A percentile compares a stretch with the other conserved stretches of the same genome.
phyloP scores from a whole-genome alignment of 2,329 filamentous ascomycete genomes.

The Aspergillus uvarum region DNA sequence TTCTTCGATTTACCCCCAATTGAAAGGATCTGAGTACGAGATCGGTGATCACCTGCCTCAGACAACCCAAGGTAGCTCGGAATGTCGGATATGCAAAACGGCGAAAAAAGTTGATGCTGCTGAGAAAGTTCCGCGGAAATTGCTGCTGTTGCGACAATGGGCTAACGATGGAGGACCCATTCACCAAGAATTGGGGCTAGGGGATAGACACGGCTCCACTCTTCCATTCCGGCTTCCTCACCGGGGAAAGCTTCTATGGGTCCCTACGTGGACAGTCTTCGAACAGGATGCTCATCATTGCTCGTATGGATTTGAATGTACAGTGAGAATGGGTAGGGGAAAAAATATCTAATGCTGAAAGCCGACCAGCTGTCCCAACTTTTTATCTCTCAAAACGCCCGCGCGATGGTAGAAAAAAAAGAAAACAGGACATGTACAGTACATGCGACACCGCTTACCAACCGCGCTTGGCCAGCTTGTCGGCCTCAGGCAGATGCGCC shows the following conservation, averaged over 20 bases:
- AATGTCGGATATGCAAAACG: no score
- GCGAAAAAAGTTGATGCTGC: no score
- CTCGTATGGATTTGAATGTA: constrained; percentile 13
- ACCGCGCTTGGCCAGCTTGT: constrained; percentile 82
- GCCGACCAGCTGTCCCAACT: constrained; percentile 9
- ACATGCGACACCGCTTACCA: constrained; percentile 59
- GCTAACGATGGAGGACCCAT: background rate
- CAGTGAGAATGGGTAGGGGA: constrained; percentile 1
- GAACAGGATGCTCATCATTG: constrained; percentile 16
- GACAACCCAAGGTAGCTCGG: background rate
- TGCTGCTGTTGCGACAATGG: background rate
- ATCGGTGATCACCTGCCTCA: background rate
- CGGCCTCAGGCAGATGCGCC: constrained; percentile 69
- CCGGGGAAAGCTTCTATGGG: background rate
- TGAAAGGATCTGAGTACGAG: background rate
- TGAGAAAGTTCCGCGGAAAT: background rate
- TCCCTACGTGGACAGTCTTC: background rate
- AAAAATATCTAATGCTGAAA: background rate
- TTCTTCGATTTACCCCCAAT: background rate
- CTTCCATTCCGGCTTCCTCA: background rate
- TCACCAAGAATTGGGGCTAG: background rate
- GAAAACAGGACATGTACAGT: background rate
- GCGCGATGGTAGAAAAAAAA: constrained; percentile 1
- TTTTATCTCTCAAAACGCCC: constrained; percentile 13
- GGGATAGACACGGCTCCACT: background rate